Percentiles rank a stretch among this genome's conserved stretches.
These are phyloP conservation scores for Phallus indusiatus DNA, from an alignment of 768 basidiomycete genomes.

Conservation along the genomic window DNA sequence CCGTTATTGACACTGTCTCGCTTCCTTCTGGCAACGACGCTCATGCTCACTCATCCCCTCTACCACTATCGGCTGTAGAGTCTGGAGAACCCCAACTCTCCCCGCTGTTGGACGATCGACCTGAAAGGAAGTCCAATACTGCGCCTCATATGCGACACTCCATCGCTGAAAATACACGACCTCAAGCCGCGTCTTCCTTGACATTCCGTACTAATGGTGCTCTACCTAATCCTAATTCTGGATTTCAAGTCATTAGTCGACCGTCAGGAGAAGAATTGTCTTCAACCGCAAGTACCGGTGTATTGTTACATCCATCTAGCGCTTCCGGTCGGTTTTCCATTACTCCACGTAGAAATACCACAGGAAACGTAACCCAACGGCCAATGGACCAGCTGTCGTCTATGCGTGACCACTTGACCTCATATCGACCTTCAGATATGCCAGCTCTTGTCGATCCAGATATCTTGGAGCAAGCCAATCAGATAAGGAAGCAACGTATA, in stretches of 20 bases:
- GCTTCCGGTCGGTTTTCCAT: slow-evolving; percentile 21
- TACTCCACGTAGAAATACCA: slow-evolving; percentile 63
- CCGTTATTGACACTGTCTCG: slow-evolving; percentile 1
- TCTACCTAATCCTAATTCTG: not conserved
- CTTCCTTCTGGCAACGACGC: not conserved
- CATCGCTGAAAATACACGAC: not conserved
- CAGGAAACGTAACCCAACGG: slow-evolving; percentile 33
- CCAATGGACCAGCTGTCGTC: slow-evolving; percentile 15
- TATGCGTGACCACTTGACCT: slow-evolving; percentile 22
- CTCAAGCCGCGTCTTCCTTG: not conserved
- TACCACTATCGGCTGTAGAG: not conserved
- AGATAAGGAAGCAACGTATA: slow-evolving; percentile 69
- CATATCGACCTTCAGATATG: slow-evolving; percentile 27
- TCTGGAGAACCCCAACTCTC: not conserved
- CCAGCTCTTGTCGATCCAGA: slow-evolving; percentile 60
- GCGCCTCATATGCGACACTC: not conserved
- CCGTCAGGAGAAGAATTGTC: not conserved
- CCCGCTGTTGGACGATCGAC: too few relatives aligned
- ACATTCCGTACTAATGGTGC: not conserved
- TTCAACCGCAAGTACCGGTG: slow-evolving; percentile 24
- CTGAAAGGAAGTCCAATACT: not conserved
- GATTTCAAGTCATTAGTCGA: not conserved
- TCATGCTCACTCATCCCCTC: not conserved
- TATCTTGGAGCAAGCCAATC: slow-evolving; percentile 84
- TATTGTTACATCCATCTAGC: slow-evolving; percentile 39